These are phyloP conservation scores for Dittrichia graveolens DNA, from an alignment of 129 eudicot genomes.

Conservation along the genomic window DNA sequence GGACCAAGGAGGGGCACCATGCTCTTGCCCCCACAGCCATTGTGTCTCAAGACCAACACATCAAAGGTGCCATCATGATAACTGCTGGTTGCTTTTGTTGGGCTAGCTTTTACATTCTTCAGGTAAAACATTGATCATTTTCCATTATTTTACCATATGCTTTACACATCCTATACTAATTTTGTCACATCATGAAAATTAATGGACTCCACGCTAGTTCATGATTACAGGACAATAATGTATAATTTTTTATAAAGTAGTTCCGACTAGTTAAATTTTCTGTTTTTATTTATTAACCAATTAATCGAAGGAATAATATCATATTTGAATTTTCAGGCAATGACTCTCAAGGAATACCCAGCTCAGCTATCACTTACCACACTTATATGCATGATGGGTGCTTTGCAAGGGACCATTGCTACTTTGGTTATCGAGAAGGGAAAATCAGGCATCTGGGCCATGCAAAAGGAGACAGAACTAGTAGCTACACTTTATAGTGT, in stretches of 20 bases:
- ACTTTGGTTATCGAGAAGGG: constrained; percentile 53
- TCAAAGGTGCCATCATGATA: constrained; percentile 81
- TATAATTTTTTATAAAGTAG: not conserved
- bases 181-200: constrained; percentile 14
- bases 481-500: constrained; percentile 62
- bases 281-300: too few relatives aligned
- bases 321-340: constrained; percentile 42
- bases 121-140: constrained; percentile 25
- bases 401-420: constrained; percentile 53
- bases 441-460: constrained; percentile 55
- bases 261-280: not conserved
- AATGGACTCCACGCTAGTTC: not conserved
- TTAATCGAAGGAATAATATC: not conserved
- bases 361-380: constrained; percentile 65
- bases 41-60: constrained; percentile 37
- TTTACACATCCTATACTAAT: constrained; percentile 8
- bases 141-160: constrained; percentile 1
- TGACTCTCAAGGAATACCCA: constrained; percentile 63
- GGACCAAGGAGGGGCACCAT: constrained; percentile 45
- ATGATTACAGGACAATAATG: not conserved
- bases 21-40: constrained; percentile 12
- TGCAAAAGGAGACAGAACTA: constrained; percentile 50
- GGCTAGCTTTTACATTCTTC: constrained; percentile 55
- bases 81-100: constrained; percentile 65
- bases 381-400: constrained; percentile 59